phyloP scores from a whole-genome alignment of 768 basidiomycete species.

The Lentinula guzmanii region DNA sequence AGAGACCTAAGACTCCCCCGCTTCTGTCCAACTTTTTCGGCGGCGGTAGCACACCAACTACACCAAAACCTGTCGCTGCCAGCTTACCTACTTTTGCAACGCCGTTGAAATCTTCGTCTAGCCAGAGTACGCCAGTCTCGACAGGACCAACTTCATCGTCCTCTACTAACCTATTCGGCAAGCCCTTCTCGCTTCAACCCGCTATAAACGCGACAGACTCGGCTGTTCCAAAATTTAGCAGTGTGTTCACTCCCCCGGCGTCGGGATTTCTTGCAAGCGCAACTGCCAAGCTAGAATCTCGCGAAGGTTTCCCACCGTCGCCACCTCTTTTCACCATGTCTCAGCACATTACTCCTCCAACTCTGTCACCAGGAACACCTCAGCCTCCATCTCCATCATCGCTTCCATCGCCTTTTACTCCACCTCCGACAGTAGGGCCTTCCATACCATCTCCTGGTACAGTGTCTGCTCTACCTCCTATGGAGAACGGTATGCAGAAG shows the following conservation, averaged over 20 bases:
- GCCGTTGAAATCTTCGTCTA: constrained; percentile 6
- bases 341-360: not conserved
- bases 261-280: not conserved
- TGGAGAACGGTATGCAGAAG: constrained; percentile 62
- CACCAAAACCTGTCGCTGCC: constrained; percentile 3
- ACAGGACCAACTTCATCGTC: not conserved
- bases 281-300: not conserved
- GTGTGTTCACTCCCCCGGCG: not conserved
- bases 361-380: not conserved
- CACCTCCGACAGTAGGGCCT: not conserved
- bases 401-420: constrained; percentile 6
- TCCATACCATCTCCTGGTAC: not conserved
- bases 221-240: not conserved
- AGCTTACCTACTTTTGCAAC: not conserved
- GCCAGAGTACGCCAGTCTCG: not conserved
- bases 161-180: not conserved
- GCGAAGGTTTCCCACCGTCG: not conserved
- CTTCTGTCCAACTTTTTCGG: constrained; percentile 1
- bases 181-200: constrained; percentile 2
- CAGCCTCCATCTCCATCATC: not conserved
- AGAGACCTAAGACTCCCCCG: constrained; percentile 9
- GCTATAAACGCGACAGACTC: not conserved
- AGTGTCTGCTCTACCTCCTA: constrained; percentile 12
- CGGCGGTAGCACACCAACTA: constrained; percentile 2
- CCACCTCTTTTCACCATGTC: not conserved